Percentiles rank a stretch among this genome's conserved stretches.
phyloP scores from a whole-genome alignment of 2,329 filamentous ascomycete genomes.

The Xylariales sp. region DNA sequence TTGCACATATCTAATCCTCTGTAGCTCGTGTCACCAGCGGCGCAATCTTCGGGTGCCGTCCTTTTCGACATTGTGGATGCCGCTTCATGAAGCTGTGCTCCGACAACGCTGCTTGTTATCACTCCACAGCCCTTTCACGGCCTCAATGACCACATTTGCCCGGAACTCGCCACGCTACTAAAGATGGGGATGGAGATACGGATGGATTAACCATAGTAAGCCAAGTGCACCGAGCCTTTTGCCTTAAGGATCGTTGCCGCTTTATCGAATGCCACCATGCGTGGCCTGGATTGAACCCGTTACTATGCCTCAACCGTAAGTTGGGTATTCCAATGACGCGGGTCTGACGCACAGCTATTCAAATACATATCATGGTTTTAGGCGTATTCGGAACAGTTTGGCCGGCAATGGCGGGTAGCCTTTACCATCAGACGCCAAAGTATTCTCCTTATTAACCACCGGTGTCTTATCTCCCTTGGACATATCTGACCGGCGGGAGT shows the following conservation, averaged over 20 bases:
- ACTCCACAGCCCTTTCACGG: conserved; percentile 46
- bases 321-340: conserved; percentile 24
- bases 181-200: conserved; percentile 3
- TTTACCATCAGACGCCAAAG: conserved; percentile 1
- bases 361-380: conserved; percentile 40
- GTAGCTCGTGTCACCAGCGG: conserved; percentile 35
- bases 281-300: conserved; percentile 28
- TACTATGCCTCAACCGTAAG: conserved; percentile 38
- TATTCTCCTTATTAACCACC: neutral
- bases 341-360: conserved; percentile 8
- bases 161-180: neutral
- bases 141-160: conserved; percentile 30
- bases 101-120: conserved; percentile 45
- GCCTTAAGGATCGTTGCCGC: conserved; percentile 36
- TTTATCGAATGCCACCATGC: conserved; percentile 40
- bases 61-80: conserved; percentile 44
- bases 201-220: neutral
- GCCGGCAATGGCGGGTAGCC: neutral
- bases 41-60: conserved; percentile 40
- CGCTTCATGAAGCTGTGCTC: conserved; percentile 43
- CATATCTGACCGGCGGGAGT: neutral
- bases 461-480: conserved; percentile 7
- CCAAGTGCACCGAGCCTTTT: neutral
- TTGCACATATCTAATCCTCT: conserved; percentile 14
- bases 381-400: neutral